Conservation (phyloP, 352 stramenopile species). For the Pilasporangium apinafurcum region DNA sequence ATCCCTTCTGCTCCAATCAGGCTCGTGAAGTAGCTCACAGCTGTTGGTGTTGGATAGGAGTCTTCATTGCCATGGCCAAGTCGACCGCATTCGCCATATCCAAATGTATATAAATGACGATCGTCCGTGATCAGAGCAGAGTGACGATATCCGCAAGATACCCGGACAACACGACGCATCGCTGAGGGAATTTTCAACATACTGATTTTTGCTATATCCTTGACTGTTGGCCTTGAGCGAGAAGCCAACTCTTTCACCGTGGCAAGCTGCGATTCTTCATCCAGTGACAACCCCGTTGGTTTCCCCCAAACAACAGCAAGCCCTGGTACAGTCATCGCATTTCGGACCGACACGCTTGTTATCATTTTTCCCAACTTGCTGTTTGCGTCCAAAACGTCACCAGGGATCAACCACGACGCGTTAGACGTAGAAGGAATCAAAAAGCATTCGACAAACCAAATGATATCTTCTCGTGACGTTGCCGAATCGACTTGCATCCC, state of each 20-base stretch:
- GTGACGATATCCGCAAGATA: constrained; percentile 75
- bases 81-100: constrained; percentile 73
- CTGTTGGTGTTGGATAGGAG: constrained; percentile 24
- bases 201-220: constrained; percentile 10
- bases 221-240: too few relatives aligned
- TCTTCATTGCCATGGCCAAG: constrained; percentile 68
- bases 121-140: constrained; percentile 67
- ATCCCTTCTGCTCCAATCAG: constrained; percentile 29
- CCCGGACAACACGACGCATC: constrained; percentile 48
- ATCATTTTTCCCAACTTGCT: not conserved
- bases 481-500: constrained; percentile 4
- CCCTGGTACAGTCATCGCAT: constrained; percentile 21
- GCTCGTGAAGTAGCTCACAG: constrained; percentile 52
- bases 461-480: constrained; percentile 7
- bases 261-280: constrained; percentile 39
- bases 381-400: constrained; percentile 12
- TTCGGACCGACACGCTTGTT: not conserved
- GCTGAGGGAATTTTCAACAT: constrained; percentile 41
- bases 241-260: not conserved
- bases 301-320: constrained; percentile 56
- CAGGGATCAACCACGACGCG: constrained; percentile 27
- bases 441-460: constrained; percentile 54
- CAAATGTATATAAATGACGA: constrained; percentile 67
- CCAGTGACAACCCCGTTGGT: constrained; percentile 50
- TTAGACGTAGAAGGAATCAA: constrained; percentile 27